phyloP scores from a whole-genome alignment of 1,139 yeast species.

The Geotrichum klebahnii region DNA sequence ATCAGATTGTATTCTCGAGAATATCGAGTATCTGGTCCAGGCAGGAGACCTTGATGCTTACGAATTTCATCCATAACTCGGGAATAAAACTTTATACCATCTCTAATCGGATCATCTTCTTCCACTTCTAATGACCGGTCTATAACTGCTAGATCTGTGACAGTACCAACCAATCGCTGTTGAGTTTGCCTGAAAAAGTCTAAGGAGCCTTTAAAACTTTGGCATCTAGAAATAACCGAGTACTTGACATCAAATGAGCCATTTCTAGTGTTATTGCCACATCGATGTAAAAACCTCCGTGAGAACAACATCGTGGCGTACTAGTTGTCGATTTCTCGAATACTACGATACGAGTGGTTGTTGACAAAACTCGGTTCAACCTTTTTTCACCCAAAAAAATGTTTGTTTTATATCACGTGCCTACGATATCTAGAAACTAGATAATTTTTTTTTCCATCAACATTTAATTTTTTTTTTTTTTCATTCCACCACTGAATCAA shows the following conservation, averaged over 20 bases:
- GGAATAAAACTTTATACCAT: slow-evolving; percentile 23
- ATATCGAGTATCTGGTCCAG: slow-evolving; percentile 2
- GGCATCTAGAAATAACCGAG: no score
- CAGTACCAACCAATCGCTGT: neutral
- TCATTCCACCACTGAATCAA: no score
- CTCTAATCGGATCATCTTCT: slow-evolving; percentile 4
- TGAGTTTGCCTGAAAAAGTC: neutral
- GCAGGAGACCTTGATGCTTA: slow-evolving; percentile 21
- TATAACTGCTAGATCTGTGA: neutral
- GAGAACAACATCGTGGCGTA: slow-evolving; percentile 1
- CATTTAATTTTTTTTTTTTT: no score
- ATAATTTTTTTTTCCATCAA: neutral
- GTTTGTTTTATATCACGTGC: no score
- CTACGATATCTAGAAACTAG: no score
- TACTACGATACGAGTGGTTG: neutral
- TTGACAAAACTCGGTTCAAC: no score
- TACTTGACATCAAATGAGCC: no score
- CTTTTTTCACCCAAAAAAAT: no score
- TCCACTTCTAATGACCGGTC: neutral
- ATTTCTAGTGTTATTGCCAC: neutral
- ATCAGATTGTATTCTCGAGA: slow-evolving; percentile 1
- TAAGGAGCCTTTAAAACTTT: no score
- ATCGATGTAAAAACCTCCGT: neutral
- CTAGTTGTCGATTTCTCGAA: neutral
- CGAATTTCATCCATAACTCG: slow-evolving; percentile 22